Base-by-base conservation (phyloP, 805 yeast species). In the Grigorovia yakushimaensis region DNA sequence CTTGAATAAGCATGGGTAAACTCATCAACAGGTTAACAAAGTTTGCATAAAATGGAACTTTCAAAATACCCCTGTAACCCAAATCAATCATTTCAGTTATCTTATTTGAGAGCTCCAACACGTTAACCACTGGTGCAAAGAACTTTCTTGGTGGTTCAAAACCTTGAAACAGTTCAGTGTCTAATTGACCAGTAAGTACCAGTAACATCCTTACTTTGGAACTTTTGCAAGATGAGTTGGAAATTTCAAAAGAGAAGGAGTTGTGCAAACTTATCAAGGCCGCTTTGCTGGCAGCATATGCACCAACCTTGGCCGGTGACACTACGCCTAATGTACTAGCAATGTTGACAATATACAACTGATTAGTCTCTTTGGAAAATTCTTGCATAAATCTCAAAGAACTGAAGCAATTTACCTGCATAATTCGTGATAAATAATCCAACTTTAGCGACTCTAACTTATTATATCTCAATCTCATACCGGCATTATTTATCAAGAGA, bases 221-320 rank as follows among this genome's bases (percentile, higher is more conserved):
- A 85, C 81, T 2, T 65, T 56, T 1, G 65, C 61, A 41, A 65
- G 66, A 35, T 6, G 73, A 64, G 0, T 78, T 76, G 37, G 37
- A 33, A 1, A 82, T 57, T 62, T 89, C 96, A 55, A 79, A 82
- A 0, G 87, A 79, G 35, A 86, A 68, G 0, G 93, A 81, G 61
- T 88, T 96, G 58, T 88, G 96, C 11, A 88, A 64, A 1, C 94
- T 88, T 42, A 88, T 76, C 15, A 86, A 62, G 0, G 95, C 93
- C 0, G 95, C 83, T 60, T 89, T 89, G 5, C 93, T 78, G 0
- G 95, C 91, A 0, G 95, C 94, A 59, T 89, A 89, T 0, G 82
- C 84, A 41, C 82, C 81, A 11, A 70, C 73, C 43, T 84, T 72
- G 3, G 93, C 87, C 0, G 96, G 96, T 2, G 88, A 76, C 67